Conservation (phyloP, 73 alveolate genomes). For the Tetrahymena thermophila region DNA sequence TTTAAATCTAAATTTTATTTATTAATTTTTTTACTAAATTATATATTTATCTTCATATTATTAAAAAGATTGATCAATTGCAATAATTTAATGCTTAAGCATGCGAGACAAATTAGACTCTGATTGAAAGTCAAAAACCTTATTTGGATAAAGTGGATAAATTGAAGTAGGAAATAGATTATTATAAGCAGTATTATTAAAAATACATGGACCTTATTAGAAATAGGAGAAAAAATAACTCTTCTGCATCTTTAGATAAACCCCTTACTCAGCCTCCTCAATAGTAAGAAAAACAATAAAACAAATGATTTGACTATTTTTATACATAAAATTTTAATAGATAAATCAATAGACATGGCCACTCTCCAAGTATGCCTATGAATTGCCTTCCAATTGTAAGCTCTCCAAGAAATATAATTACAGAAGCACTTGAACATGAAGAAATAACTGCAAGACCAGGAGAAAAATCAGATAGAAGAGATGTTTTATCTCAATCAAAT, state of each 20-base stretch:
- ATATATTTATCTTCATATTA: not conserved
- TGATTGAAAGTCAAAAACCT: constrained; percentile 6
- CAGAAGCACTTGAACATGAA: not conserved
- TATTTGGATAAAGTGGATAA: constrained; percentile 6
- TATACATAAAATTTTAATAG: not conserved
- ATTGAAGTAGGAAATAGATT: constrained; percentile 20
- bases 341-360: not conserved
- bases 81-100: constrained; percentile 1
- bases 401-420: not conserved
- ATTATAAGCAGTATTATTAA: constrained; percentile 10
- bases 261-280: not conserved
- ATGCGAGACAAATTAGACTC: constrained; percentile 13
- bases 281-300: not conserved
- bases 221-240: constrained; percentile 17
- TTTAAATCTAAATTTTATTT: not conserved
- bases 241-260: constrained; percentile 8
- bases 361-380: not conserved
- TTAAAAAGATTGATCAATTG: constrained; percentile 2
- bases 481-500: not conserved
- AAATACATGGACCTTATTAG: constrained; percentile 26
- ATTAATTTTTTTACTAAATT: not conserved
- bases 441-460: not conserved
- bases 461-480: not conserved
- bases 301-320: not conserved
- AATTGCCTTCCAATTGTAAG: not conserved